Percentiles rank a stretch among this genome's conserved stretches.
These are phyloP conservation scores for Crithidia mellificae DNA, from an alignment of 208 protist genomes.

Conservation along the genomic window DNA sequence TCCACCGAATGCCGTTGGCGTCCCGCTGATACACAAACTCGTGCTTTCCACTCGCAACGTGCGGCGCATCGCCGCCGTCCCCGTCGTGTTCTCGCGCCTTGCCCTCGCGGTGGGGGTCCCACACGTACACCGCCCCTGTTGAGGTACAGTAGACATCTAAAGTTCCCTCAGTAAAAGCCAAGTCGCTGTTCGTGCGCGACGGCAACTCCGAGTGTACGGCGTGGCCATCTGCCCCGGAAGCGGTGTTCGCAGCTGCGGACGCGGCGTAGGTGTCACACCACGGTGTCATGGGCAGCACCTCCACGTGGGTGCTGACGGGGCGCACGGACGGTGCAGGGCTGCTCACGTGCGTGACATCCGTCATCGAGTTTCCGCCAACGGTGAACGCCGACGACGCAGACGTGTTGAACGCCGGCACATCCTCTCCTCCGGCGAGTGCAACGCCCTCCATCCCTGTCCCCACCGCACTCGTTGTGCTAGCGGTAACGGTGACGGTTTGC, in stretches of 20 bases:
- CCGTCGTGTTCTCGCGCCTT: background rate
- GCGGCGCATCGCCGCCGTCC: too few species aligned
- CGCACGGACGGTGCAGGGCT: background rate
- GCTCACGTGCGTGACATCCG: too few species aligned
- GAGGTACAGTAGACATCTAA: conserved; percentile 18
- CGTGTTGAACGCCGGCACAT: background rate
- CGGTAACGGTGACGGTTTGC: too few species aligned
- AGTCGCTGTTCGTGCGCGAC: background rate
- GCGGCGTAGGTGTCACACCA: background rate
- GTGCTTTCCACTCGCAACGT: background rate
- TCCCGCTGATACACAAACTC: conserved; percentile 17
- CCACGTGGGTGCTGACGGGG: conserved; percentile 9
- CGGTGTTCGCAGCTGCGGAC: too few species aligned
- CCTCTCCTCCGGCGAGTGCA: background rate
- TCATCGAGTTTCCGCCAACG: too few species aligned
- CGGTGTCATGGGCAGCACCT: conserved; percentile 12
- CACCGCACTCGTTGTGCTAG: too few species aligned
- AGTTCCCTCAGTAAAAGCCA: background rate
- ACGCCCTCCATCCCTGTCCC: background rate
- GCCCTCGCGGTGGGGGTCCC: conserved; percentile 3
- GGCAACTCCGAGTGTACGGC: background rate
- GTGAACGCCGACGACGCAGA: background rate
- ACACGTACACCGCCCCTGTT: conserved; percentile 10
- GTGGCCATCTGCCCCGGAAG: too few species aligned
- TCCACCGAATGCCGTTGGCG: conserved; percentile 8